Conservation (phyloP, 2,329 filamentous ascomycete species). For the Elsinoe ampelina region DNA sequence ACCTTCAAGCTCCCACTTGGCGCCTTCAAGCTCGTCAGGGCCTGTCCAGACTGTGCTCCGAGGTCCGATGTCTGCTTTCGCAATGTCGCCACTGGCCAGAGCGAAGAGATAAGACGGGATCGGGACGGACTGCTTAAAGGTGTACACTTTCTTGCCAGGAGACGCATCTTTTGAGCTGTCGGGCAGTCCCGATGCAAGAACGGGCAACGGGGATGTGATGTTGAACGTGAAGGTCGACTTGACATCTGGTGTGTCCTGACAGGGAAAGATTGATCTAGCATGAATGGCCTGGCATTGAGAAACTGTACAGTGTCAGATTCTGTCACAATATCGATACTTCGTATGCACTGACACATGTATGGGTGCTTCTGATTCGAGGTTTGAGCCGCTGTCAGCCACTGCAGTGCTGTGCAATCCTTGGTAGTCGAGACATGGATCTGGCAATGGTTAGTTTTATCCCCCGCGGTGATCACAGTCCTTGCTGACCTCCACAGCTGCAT, state of each 20-base stretch:
- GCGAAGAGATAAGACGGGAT: constrained; percentile 94
- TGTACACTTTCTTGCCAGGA: constrained; percentile 57
- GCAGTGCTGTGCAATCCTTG: constrained; percentile 77
- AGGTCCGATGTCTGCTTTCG: constrained; percentile 74
- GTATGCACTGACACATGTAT: constrained; percentile 60
- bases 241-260: constrained; percentile 93
- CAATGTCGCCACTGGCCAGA: constrained; percentile 76
- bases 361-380: constrained; percentile 93
- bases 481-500: constrained; percentile 39
- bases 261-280: constrained; percentile 85
- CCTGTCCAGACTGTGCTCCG: constrained; percentile 78
- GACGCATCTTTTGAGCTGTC: constrained; percentile 43
- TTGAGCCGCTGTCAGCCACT: constrained; percentile 90
- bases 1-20: constrained; percentile 82
- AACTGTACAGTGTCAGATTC: constrained; percentile 35
- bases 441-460: neutral
- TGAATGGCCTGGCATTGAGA: constrained; percentile 97
- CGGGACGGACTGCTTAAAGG: constrained; percentile 81
- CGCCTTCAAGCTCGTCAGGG: constrained; percentile 73
- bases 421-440: constrained; percentile 72
- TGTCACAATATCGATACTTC: neutral
- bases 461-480: neutral
- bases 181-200: constrained; percentile 80
- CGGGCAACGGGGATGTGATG: constrained; percentile 74
- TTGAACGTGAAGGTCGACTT: constrained; percentile 92